Percentiles rank a stretch among this genome's conserved stretches.
These are phyloP conservation scores for Gastroboletus turbinatus DNA, from an alignment of 1,284 basidiomycete genomes.

Conservation along the genomic window DNA sequence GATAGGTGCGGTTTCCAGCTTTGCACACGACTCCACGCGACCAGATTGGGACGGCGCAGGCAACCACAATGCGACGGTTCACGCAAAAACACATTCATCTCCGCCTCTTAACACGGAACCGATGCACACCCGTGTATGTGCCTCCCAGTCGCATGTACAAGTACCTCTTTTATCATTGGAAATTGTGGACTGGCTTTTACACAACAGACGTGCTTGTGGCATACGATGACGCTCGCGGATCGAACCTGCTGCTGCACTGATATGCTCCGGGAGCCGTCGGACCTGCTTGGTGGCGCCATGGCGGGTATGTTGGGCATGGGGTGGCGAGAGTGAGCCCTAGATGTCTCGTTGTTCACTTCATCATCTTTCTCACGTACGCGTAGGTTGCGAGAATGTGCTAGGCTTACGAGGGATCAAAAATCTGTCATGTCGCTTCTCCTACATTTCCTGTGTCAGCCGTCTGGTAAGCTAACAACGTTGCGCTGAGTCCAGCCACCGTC, in stretches of 20 bases:
- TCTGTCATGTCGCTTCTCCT: slow-evolving; percentile 28
- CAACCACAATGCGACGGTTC: slow-evolving; percentile 11
- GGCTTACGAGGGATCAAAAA: slow-evolving; percentile 13
- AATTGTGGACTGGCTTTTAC: slow-evolving; percentile 15
- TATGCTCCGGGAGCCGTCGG: slow-evolving; percentile 12
- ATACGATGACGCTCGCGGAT: slow-evolving; percentile 25
- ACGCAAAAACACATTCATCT: slow-evolving; percentile 29
- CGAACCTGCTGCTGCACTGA: slow-evolving; percentile 12
- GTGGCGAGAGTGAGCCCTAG: slow-evolving; percentile 18
- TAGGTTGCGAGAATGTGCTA: slow-evolving; percentile 11
- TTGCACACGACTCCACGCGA: slow-evolving; percentile 8
- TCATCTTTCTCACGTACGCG: slow-evolving; percentile 24
- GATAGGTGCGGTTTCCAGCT: slow-evolving; percentile 15
- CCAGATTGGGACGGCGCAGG: slow-evolving; percentile 21
- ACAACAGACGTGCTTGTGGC: slow-evolving; percentile 3
- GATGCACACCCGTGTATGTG: slow-evolving; percentile 5
- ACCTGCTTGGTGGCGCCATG: slow-evolving; percentile 27
- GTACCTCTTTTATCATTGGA: slow-evolving; percentile 15
- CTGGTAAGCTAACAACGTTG: slow-evolving; percentile 11
- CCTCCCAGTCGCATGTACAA: neutral
- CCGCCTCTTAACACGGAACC: slow-evolving; percentile 22
- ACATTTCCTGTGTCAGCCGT: slow-evolving; percentile 23
- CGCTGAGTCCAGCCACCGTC: slow-evolving; percentile 19
- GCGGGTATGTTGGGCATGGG: slow-evolving; percentile 15
- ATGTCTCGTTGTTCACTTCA: slow-evolving; percentile 23